Percentiles rank a stretch among this genome's conserved stretches.
Evolutionary conservation across 352 stramenopile genomes (phyloP).

Genomic region (Pythium insidiosum): DNA sequence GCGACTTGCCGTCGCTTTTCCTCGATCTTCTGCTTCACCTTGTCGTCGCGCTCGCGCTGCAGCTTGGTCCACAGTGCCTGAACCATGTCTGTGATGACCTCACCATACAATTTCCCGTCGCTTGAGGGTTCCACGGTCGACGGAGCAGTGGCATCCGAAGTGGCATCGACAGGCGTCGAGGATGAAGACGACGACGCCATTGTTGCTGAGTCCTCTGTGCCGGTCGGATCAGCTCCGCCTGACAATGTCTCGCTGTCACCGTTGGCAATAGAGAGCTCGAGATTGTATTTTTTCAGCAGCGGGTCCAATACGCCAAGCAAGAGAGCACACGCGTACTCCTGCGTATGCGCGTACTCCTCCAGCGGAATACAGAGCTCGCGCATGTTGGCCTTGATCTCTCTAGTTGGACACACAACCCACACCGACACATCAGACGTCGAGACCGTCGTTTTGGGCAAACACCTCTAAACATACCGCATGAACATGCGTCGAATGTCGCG

Average conservation of each 20-base stretch:
- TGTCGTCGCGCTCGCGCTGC: slow-evolving; percentile 42
- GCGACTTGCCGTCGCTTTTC: slow-evolving; percentile 75
- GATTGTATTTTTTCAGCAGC: slow-evolving; percentile 50
- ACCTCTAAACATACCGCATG: slow-evolving; percentile 23
- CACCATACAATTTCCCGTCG: slow-evolving; percentile 48
- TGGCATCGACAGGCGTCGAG: background rate
- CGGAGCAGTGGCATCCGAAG: background rate
- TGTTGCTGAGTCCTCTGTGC: too few relatives aligned
- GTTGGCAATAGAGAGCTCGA: slow-evolving; percentile 18
- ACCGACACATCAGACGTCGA: too few relatives aligned
- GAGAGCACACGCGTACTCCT: slow-evolving; percentile 67
- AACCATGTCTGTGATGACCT: slow-evolving; percentile 59
- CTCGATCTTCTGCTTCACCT: slow-evolving; percentile 62
- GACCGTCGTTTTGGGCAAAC: too few relatives aligned
- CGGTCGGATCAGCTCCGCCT: background rate
- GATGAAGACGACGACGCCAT: too few relatives aligned
- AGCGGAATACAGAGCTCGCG: slow-evolving; percentile 74
- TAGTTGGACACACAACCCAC: too few relatives aligned
- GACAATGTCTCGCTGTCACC: background rate
- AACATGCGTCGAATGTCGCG: slow-evolving; percentile 55
- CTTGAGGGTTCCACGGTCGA: too few relatives aligned
- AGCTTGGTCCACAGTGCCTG: slow-evolving; percentile 56
- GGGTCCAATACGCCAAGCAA: slow-evolving; percentile 70
- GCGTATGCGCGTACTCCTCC: slow-evolving; percentile 76
- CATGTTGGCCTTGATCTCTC: slow-evolving; percentile 84